Conservation (phyloP, 2,329 filamentous ascomycete genomes). For the Colletotrichum sp. region DNA sequence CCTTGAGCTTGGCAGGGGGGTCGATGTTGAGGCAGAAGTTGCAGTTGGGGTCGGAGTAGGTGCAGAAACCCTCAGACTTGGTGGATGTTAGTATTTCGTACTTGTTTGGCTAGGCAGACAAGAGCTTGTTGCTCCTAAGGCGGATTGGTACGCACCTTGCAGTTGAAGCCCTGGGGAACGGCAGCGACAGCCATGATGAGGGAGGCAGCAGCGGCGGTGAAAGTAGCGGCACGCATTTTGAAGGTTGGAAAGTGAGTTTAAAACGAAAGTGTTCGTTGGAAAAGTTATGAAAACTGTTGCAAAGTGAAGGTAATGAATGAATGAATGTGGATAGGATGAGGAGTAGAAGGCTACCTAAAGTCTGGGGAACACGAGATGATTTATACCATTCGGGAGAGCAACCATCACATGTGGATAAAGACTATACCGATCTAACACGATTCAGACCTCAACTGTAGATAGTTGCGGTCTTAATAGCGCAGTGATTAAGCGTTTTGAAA, state of each 20-base stretch:
- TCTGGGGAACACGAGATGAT: neutral
- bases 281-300: neutral
- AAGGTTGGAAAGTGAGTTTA: neutral
- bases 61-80: neutral
- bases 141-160: neutral
- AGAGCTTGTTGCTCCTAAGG: neutral
- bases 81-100: neutral
- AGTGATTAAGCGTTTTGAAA: neutral
- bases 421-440: neutral
- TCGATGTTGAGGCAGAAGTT: neutral
- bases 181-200: neutral
- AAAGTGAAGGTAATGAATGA: neutral
- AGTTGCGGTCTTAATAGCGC: neutral
- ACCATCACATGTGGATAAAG: neutral
- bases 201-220: neutral
- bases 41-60: neutral
- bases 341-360: neutral
- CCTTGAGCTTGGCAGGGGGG: neutral
- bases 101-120: rapidly evolving
- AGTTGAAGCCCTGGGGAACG: neutral
- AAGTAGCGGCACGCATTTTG: neutral
- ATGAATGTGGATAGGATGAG: neutral
- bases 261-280: neutral
- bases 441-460: neutral
- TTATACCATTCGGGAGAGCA: neutral